Base-by-base conservation (phyloP, 495 filamentous ascomycete genomes). In the Neurospora sp. region DNA sequence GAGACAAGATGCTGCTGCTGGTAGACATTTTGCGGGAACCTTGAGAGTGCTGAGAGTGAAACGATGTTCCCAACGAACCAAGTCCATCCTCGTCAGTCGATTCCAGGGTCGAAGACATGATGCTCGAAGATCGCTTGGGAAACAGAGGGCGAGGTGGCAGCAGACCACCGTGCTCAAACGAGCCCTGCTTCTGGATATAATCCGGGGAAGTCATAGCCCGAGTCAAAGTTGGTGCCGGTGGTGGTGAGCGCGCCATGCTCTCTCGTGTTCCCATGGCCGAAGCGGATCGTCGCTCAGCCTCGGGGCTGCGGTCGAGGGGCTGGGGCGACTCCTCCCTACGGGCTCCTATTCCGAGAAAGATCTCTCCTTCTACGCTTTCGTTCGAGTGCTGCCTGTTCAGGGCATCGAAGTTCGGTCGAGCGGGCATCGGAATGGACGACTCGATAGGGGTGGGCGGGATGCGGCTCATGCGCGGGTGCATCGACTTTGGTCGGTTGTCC, bases 391-490 rank as follows among this genome's bases (percentile, higher is more conserved):
- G 77, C 40, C 77, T 78, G 8, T 81, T 81, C 27, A 75, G 53
- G 4, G 74, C 70, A 35, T 83, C 80, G 38, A 78, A 31, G 44
- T 80, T 83, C 1, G 81, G 78, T 22, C 78, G 78, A 3, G 79
- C 75, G 2, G 82, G 83, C n/a, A 83, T n/a, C 3, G 82, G 83
- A 37, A 83, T 75, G 53, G 53, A 61, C 61, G 80, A 79, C 35
- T 87, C 82, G 65, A 88, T 85, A 20, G 85, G 86, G 0, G 86
- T 84, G 17, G 86, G 83, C 16, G 87, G 86, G 53, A 92, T 81
- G 17, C 85, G 86, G 77, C 92, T 93, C 79, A 94, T 86, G 20
- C 89, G 87, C 48, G 92, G 91, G 76, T 94, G 88, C 80, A 92
- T 87, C 12, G 92, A 94, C 53, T 88, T 84, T 1, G 91, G 92